These are phyloP conservation scores for Pythium aphanidermatum DNA, from an alignment of 352 stramenopile genomes.

Conservation along the genomic window DNA sequence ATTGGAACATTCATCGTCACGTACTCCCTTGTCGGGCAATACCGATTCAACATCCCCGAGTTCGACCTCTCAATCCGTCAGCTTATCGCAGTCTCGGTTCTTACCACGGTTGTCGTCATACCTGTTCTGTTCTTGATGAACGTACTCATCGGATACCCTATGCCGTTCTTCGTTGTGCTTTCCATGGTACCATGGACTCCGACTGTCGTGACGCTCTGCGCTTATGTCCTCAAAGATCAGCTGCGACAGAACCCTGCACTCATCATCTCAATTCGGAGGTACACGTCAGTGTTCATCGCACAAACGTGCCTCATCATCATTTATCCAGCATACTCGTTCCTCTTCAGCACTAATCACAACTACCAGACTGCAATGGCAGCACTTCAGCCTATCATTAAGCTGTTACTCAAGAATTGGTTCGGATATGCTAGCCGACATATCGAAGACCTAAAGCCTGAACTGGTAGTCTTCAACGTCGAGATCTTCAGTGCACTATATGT, in stretches of 20 bases:
- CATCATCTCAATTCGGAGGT: neutral
- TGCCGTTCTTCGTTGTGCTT: conserved; percentile 12
- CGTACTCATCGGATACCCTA: conserved; percentile 5
- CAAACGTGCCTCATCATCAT: conserved; percentile 11
- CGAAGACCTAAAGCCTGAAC: conserved; percentile 21
- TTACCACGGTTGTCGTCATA: neutral
- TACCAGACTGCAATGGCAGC: conserved; percentile 12
- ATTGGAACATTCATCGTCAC: conserved; percentile 10
- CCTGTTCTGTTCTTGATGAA: conserved; percentile 2
- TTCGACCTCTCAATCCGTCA: conserved; percentile 2
- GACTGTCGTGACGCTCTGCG: neutral
- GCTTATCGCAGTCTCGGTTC: neutral
- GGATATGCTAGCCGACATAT: conserved; percentile 9
- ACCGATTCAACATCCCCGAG: neutral
- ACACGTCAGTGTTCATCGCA: conserved; percentile 9
- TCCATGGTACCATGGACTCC: conserved; percentile 12
- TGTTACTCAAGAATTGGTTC: conserved; percentile 25
- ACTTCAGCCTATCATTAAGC: conserved; percentile 29
- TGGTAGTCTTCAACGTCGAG: conserved; percentile 26
- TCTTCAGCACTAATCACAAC: conserved; percentile 4
- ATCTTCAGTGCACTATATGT: conserved; percentile 36
- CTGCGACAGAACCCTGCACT: neutral
- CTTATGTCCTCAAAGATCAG: conserved; percentile 1
- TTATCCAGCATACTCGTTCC: conserved; percentile 10
- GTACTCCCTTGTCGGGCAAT: conserved; percentile 6